Evolutionary conservation across 148 eudicot genomes (phyloP).

Genomic region (Rhododendron henanense): DNA sequence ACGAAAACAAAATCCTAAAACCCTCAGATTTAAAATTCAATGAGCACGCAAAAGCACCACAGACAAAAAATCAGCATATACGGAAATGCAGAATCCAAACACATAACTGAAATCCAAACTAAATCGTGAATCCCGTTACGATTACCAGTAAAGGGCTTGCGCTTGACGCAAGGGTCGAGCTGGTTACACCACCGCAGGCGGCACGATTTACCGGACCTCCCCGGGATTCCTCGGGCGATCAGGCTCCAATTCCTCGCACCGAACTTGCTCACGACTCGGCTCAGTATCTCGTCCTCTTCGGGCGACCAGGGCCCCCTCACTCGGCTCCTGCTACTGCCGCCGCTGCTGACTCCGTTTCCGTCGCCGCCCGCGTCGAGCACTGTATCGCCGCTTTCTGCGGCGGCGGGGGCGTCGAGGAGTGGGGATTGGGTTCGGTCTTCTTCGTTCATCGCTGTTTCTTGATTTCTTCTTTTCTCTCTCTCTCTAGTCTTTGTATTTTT

Average conservation of each 20-base stretch:
- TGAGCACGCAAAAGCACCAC: neutral
- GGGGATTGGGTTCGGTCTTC: constrained; percentile 29
- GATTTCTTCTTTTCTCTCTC: neutral
- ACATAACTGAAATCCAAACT: neutral
- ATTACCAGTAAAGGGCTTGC: constrained; percentile 49
- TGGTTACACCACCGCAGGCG: constrained; percentile 21
- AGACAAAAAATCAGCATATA: neutral
- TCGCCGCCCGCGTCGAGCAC: neutral
- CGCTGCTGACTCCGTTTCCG: neutral
- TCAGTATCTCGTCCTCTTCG: constrained; percentile 16
- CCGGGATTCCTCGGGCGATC: constrained; percentile 17
- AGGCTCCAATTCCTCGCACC: constrained; percentile 18
- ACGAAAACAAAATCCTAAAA: neutral
- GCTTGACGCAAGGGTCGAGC: constrained; percentile 19
- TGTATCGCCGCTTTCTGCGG: constrained; percentile 1
- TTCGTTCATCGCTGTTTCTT: constrained; percentile 10
- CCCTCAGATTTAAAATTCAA: constrained; percentile 9
- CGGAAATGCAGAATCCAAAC: neutral
- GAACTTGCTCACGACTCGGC: constrained; percentile 17
- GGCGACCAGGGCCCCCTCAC: constrained; percentile 18
- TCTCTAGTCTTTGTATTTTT: constrained; percentile 1
- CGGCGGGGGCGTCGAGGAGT: constrained; percentile 19
- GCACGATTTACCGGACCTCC: constrained; percentile 16
- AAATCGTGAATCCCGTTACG: neutral
- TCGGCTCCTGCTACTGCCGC: neutral